These are phyloP conservation scores for Russula virescens DNA, from an alignment of 768 basidiomycete species.

Conservation along the genomic window DNA sequence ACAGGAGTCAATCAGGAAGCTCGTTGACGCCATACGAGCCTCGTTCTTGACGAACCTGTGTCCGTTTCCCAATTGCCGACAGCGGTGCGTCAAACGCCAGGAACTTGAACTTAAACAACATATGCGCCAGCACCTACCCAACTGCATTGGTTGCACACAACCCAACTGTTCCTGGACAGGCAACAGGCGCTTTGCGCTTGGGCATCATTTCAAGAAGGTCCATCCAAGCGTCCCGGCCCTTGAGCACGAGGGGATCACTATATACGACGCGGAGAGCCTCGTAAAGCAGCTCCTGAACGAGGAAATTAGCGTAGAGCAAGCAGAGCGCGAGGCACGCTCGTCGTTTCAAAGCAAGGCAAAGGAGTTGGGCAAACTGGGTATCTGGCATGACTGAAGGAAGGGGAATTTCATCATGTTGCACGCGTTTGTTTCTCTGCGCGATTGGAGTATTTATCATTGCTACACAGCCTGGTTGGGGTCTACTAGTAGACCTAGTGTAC, in stretches of 20 bases:
- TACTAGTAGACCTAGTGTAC: no score
- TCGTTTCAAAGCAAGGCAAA: background rate
- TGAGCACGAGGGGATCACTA: background rate
- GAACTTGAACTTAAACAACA: conserved; percentile 8
- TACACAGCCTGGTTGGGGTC: no score
- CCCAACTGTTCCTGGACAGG: background rate
- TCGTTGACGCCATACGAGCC: no score
- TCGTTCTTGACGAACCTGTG: background rate
- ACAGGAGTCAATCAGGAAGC: no score
- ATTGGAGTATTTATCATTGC: no score
- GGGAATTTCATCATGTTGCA: background rate
- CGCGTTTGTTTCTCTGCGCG: no score
- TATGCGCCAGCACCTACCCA: background rate
- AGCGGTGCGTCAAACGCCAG: background rate
- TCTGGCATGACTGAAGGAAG: background rate
- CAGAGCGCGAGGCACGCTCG: background rate
- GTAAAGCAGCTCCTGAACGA: conserved; percentile 1
- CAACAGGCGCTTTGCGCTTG: background rate
- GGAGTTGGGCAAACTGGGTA: background rate
- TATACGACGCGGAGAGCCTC: conserved; percentile 2
- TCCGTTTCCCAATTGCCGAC: background rate
- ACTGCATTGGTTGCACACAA: background rate
- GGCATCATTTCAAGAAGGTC: background rate
- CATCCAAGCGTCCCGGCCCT: background rate
- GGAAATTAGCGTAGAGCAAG: background rate